A percentile compares a stretch with the other conserved stretches of the same genome.
Conservation (phyloP, 2,329 filamentous ascomycete species). For the Sporothrix euskadiensis region DNA sequence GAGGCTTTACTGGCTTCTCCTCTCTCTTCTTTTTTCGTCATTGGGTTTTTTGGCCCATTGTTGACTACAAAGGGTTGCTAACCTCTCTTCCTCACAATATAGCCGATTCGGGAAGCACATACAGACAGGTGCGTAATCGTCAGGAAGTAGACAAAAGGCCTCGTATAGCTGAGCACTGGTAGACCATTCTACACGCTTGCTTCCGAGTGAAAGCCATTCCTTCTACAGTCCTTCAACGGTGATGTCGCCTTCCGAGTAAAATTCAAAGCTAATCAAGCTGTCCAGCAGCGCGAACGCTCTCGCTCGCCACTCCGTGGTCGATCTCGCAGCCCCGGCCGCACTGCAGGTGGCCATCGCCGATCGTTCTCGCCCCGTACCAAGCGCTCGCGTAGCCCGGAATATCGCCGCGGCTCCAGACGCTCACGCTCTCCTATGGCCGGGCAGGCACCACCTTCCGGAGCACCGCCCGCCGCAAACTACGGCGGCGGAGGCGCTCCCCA, state of each 20-base stretch:
- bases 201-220: not conserved
- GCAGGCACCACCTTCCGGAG: conserved; percentile 67
- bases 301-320: conserved; percentile 75
- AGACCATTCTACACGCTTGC: not conserved
- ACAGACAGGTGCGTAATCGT: conserved; percentile 57
- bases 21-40: conserved; percentile 30
- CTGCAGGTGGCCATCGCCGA: conserved; percentile 62
- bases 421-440: conserved; percentile 86
- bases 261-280: conserved; percentile 36
- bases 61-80: conserved; percentile 15
- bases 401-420: conserved; percentile 69
- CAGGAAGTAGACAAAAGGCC: not conserved
- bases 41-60: not conserved
- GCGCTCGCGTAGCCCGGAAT: conserved; percentile 77
- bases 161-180: not conserved
- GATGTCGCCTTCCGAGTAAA: not conserved
- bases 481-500: conserved; percentile 59
- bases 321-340: conserved; percentile 77
- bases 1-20: not conserved
- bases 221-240: not conserved
- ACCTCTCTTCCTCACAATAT: conserved; percentile 32
- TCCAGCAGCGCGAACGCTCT: conserved; percentile 74
- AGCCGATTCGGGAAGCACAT: conserved; percentile 63
- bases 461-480: conserved; percentile 63
- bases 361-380: conserved; percentile 75